Evolutionary conservation across 345 rosid genomes (phyloP), one percentile per base, ranked within the genome.

Genomic region (Dipteronia dyeriana): DNA sequence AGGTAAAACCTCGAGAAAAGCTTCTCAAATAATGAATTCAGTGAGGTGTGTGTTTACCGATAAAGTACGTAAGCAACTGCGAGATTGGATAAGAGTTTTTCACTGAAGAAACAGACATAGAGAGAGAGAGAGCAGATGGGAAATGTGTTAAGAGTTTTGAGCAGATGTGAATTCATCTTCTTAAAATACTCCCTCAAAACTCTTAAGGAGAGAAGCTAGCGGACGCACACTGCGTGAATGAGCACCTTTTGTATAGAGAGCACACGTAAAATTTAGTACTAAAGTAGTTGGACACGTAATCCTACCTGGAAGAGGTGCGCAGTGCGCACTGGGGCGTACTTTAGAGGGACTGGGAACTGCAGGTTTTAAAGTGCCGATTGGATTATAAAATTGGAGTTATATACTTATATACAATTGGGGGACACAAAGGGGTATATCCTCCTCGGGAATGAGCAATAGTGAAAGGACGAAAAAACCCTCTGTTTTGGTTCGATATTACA

Each of bases 261-360:
- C 68, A 53, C 78, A 69, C 82, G 82, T 80, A 73, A 75, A 26
- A 53, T 26, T 67, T 51, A 45, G 17, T 10, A 12, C 71, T n/a
- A 39, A 22, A 62, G 60, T 29, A 41, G 59, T 68, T 56, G 71
- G 82, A 73, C 85, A 70, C 84, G 85, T 80, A 62, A 60, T 73
- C 7, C 6, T 7, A 16, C 10, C 3, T 13, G 51, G 31, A 67
- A 38, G 62, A 2, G 53, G 57, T 13, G 65, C 43, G 60, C 65
- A 66, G 2, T 20, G 62, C 75, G 23, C 60, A 3, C 0, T 0
- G 6, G 17, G 0, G 79, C 45, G 81, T 51, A 79, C 1, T 71
- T 66, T 82, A 74, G 79, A 19, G 1, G 0, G 0, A 0, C 0
- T 7, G 1, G 7, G 4, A 13, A 3, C 53, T 34, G 75, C 75